Conservation (phyloP, 2,329 filamentous ascomycete genomes). For the Berkeleyomyces basicola region DNA sequence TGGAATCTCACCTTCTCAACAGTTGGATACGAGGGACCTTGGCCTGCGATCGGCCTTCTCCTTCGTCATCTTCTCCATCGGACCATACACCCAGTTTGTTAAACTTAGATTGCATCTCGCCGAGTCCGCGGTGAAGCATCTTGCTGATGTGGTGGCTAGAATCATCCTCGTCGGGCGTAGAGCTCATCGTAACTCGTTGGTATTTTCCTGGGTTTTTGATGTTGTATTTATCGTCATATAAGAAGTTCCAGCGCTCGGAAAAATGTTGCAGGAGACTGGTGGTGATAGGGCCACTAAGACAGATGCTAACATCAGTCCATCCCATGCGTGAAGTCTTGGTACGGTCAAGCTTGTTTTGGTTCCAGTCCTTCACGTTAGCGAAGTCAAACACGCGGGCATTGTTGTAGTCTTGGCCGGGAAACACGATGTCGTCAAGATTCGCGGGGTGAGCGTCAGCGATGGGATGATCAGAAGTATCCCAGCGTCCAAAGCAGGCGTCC, state of each 20-base stretch:
- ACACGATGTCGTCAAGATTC: conserved; percentile 58
- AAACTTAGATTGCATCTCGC: conserved; percentile 11
- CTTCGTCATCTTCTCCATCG: neutral
- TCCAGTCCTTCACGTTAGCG: conserved; percentile 57
- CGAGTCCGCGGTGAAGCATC: conserved; percentile 8
- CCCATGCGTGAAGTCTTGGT: conserved; percentile 73
- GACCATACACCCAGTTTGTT: conserved; percentile 7
- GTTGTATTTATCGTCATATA: conserved; percentile 66
- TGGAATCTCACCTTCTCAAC: conserved; percentile 28
- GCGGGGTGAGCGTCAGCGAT: conserved; percentile 72
- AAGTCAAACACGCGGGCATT: conserved; percentile 77
- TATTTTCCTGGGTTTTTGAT: conserved; percentile 36
- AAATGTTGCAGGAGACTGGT: conserved; percentile 65
- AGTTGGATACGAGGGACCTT: conserved; percentile 28
- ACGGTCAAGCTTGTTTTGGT: conserved; percentile 74
- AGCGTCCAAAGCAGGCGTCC: conserved; percentile 75
- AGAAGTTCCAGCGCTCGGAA: conserved; percentile 79
- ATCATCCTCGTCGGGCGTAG: neutral
- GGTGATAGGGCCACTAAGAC: conserved; percentile 56
- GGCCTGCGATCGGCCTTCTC: neutral
- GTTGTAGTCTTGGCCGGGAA: conserved; percentile 86
- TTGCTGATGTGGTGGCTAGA: conserved; percentile 3
- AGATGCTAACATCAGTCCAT: conserved; percentile 77
- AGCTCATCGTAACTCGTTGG: conserved; percentile 17
- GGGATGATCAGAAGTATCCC: conserved; percentile 57